Evolutionary conservation across 306 rosid genomes (phyloP), one percentile per base, ranked within the genome.

Genomic region (Citrullus mucosospermus): DNA sequence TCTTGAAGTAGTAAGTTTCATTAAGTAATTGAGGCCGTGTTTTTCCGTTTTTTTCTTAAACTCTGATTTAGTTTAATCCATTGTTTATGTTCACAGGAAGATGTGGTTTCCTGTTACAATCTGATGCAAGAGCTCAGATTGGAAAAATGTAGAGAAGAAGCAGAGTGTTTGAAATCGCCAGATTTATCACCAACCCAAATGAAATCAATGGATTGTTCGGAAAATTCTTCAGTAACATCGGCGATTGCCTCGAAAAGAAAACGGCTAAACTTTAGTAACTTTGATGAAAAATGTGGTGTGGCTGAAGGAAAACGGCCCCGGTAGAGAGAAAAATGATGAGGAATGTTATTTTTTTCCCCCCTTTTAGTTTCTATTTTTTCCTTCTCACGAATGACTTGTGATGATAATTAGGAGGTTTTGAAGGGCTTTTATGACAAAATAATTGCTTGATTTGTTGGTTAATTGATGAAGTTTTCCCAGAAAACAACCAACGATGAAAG

Each of bases 1-100:
- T 76, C 82, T 86, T 32, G 84, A 89, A 60, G 79, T 79, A 50
- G 98, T 94, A 84, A 89, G 96, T 88, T 68, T 1, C 50, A 39
- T 20, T 6, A 25, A 12, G 20, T 44, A 46, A 70, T 46, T 46
- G 38, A 6, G 30, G 4, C 28, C 7, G 6, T 17, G n/a, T 65
- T 36, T 65, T 1, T 66, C 8, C 6, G 2, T 4, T 9, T 4
- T 66, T 18, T 5, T 6, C 39, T 48, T 17, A 9, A 38, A 18
- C 7, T 39, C 9, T 6, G 28, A 18, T 39, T 66, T 9, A 41
- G 73, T n/a, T 39, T 46, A 66, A 66, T 9, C 73, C 16, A 20
- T 17, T 3, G 22, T 11, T 10, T 6, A 46, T 62, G 69, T 12
- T 65, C 18, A 39, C 90, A 92, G 97, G 93, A 87, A 63, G 88